phyloP scores from a whole-genome alignment of 768 basidiomycete genomes.

The Auricularia cornea region DNA sequence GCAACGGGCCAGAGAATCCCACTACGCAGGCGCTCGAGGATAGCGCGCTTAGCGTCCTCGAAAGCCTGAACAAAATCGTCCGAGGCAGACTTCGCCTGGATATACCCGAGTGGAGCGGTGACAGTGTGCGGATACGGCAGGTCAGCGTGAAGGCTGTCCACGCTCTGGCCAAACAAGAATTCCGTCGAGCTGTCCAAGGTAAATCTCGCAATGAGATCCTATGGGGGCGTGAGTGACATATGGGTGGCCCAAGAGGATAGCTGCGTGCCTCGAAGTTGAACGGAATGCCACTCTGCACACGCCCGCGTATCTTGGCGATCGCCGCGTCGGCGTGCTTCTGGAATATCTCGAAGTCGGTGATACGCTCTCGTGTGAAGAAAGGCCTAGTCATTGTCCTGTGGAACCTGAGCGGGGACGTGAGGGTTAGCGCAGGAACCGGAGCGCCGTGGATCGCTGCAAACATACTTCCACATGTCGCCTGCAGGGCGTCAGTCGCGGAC shows the following conservation, averaged over 20 bases:
- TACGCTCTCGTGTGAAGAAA: background rate
- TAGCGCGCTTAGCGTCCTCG: conserved; percentile 23
- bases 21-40: conserved; percentile 20
- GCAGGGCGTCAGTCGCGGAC: background rate
- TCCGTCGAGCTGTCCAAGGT: conserved; percentile 37
- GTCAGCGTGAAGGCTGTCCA: conserved; percentile 28
- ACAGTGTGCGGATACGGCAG: conserved; percentile 33
- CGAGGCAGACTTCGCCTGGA: background rate
- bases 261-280: background rate
- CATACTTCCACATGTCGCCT: conserved; percentile 19
- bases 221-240: conserved; percentile 1
- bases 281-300: background rate
- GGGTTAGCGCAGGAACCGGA: background rate
- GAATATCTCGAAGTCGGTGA: background rate
- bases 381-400: conserved; percentile 47
- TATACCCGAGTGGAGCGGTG: background rate
- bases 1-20: conserved; percentile 34
- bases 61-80: conserved; percentile 28
- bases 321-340: background rate
- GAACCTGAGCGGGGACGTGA: conserved; percentile 29
- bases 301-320: background rate
- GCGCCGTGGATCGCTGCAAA: background rate
- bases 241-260: conserved; percentile 1
- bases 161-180: conserved; percentile 40
- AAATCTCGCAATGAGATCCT: conserved; percentile 8